These are phyloP conservation scores for Fusarium humuli DNA, from an alignment of 2,329 filamentous ascomycete species.

Conservation along the genomic window DNA sequence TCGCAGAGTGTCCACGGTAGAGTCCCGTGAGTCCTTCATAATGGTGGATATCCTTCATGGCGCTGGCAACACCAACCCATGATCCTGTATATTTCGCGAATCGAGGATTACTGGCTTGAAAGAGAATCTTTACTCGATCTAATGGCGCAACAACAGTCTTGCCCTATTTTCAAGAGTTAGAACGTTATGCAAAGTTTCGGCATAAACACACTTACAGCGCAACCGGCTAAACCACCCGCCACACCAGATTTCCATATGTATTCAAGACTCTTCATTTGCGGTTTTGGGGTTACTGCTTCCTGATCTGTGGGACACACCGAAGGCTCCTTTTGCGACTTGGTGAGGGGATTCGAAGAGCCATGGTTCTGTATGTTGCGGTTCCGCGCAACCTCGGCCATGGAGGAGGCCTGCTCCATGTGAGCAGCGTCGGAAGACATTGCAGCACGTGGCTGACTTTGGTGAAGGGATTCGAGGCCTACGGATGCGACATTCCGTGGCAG, in stretches of 20 bases:
- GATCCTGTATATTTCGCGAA: conserved; percentile 93
- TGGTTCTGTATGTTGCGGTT: conserved; percentile 49
- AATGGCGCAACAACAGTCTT: conserved; percentile 96
- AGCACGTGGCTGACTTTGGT: conserved; percentile 44
- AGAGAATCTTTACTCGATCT: conserved; percentile 98
- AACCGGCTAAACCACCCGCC: conserved; percentile 91
- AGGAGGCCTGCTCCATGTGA: conserved; percentile 67
- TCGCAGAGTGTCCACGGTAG: conserved; percentile 94
- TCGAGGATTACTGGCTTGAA: conserved; percentile 93
- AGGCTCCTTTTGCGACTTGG: conserved; percentile 50
- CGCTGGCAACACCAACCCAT: conserved; percentile 84
- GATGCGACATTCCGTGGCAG: conserved; percentile 44
- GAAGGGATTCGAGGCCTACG: conserved; percentile 31
- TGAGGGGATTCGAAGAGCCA: conserved; percentile 35
- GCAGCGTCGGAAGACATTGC: conserved; percentile 67
- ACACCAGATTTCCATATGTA: conserved; percentile 87
- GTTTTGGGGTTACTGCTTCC: conserved; percentile 56
- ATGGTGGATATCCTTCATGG: conserved; percentile 84
- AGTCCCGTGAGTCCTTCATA: conserved; percentile 80
- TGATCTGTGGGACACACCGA: conserved; percentile 64
- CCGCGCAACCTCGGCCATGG: conserved; percentile 65
- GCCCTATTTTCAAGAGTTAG: conserved; percentile 65
- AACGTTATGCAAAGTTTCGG: background rate
- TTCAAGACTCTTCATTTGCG: conserved; percentile 75
- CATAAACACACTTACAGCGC: conserved; percentile 73